phyloP scores from a whole-genome alignment of 2,329 filamentous ascomycete species.

The Aspergillus hiratsukae region DNA sequence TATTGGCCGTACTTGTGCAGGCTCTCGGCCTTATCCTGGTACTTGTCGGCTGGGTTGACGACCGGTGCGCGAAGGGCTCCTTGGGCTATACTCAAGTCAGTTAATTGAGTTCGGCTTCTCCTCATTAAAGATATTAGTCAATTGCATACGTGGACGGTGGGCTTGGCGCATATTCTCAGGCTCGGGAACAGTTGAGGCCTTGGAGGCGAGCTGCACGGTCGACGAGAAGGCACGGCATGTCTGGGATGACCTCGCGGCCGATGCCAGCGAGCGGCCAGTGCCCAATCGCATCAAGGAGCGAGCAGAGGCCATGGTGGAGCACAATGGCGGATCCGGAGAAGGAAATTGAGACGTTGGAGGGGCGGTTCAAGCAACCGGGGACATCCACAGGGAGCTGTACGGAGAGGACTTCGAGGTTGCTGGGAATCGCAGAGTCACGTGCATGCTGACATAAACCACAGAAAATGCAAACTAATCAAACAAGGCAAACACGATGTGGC shows the following conservation, averaged over 20 bases:
- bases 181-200: conserved; percentile 55
- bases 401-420: conserved; percentile 26
- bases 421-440: conserved; percentile 11
- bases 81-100: conserved; percentile 31
- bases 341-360: conserved; percentile 15
- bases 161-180: conserved; percentile 64
- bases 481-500: conserved; percentile 17
- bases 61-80: conserved; percentile 70
- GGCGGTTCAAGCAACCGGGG: conserved; percentile 7
- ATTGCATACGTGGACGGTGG: conserved; percentile 44
- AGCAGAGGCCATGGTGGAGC: conserved; percentile 40
- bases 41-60: conserved; percentile 91
- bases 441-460: conserved; percentile 15
- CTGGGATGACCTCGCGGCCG: conserved; percentile 31
- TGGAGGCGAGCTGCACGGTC: conserved; percentile 41
- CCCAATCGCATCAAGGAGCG: conserved; percentile 43
- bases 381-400: conserved; percentile 14
- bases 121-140: background rate
- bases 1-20: conserved; percentile 95
- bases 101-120: conserved; percentile 13
- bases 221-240: conserved; percentile 36
- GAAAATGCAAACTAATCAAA: conserved; percentile 20
- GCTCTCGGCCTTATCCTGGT: conserved; percentile 76
- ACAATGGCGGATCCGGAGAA: background rate
- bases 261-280: conserved; percentile 35